These are phyloP conservation scores for Alternaria ventricosa DNA, from an alignment of 2,329 filamentous ascomycete genomes.

Conservation along the genomic window DNA sequence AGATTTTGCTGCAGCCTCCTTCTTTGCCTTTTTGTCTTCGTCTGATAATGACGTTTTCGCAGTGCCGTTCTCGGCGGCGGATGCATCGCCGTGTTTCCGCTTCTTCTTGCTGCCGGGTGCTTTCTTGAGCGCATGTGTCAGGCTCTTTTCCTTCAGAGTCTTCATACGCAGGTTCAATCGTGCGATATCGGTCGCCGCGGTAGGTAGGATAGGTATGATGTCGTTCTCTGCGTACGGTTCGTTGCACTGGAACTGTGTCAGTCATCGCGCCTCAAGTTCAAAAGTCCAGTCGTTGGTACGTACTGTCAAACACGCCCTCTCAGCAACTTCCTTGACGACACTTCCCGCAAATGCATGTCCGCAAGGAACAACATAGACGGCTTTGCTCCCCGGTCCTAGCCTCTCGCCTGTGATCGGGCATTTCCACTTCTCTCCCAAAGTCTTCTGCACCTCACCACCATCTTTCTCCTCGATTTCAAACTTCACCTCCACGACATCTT, in stretches of 20 bases:
- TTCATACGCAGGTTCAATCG: conserved; percentile 70
- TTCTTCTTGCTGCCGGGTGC: conserved; percentile 70
- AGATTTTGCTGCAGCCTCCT: conserved; percentile 17
- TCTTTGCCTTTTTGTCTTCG: conserved; percentile 30
- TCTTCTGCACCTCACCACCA: conserved; percentile 47
- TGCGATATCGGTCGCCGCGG: conserved; percentile 72
- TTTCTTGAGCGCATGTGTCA: conserved; percentile 91
- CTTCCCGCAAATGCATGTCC: conserved; percentile 92
- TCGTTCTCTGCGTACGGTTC: conserved; percentile 75
- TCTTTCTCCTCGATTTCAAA: conserved; percentile 65
- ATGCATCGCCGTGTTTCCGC: conserved; percentile 65
- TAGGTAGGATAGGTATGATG: conserved; percentile 81
- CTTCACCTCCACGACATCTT: conserved; percentile 86
- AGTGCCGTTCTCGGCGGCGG: conserved; percentile 8
- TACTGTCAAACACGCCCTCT: conserved; percentile 66
- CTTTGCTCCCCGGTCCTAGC: conserved; percentile 77
- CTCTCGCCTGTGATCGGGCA: conserved; percentile 90
- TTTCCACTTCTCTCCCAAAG: conserved; percentile 67
- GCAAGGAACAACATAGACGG: conserved; percentile 91
- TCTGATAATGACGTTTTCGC: conserved; percentile 24
- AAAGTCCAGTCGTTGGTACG: conserved; percentile 19
- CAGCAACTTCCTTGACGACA: conserved; percentile 80
- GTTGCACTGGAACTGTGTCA: conserved; percentile 66
- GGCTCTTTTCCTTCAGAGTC: conserved; percentile 71
- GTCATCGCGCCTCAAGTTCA: not conserved